Evolutionary conservation across 768 basidiomycete genomes (phyloP), one percentile per base, ranked within the genome.

Genomic region (Kwoniella heveanensis): DNA sequence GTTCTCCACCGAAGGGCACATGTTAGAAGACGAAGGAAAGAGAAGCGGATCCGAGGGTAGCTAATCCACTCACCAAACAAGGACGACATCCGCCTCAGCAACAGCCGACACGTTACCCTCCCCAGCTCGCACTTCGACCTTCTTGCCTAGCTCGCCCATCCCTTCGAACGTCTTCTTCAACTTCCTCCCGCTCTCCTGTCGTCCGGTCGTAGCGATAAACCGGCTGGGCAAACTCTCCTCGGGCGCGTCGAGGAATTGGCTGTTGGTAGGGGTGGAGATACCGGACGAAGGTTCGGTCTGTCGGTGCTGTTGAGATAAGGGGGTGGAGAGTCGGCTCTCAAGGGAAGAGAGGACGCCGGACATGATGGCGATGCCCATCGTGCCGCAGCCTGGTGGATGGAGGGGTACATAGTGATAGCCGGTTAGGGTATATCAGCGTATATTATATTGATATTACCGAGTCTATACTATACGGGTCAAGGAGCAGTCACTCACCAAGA

Each of bases 341-440:
- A 97, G 86, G 74, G 90, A 90, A 66, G 88, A 86, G 54, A 96
- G 83, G 46, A 97, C 90, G 49, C 96, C 96, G 24, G 95, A 94
- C 53, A 93, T 85, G 78, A 99, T 85, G 62, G 96, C 93, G 71
- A 97, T 82, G 61, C 96, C 96, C 96, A 99, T 98, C 12, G 95
- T 98, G 61, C 96, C 96, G 80, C 96, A 98, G 84, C 95, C 96
- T 79, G 73, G 63, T 15, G 26, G 13, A 2, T 6, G 7, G 32
- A 36, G 32, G 32, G n/a, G n/a, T n/a, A n/a, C n/a, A n/a, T n/a
- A n/a, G n/a, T n/a, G n/a, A n/a, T n/a, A n/a, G n/a, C n/a, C n/a
- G n/a, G n/a, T n/a, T n/a, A 25, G 44, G 37, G 62, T 47, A 22
- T 2, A 21, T 59, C 52, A 48, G 17, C n/a, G n/a, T 36, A 19